A percentile compares a stretch with the other conserved stretches of the same genome.
phyloP scores from a whole-genome alignment of 345 rosid species.

The Alliaria petiolata region DNA sequence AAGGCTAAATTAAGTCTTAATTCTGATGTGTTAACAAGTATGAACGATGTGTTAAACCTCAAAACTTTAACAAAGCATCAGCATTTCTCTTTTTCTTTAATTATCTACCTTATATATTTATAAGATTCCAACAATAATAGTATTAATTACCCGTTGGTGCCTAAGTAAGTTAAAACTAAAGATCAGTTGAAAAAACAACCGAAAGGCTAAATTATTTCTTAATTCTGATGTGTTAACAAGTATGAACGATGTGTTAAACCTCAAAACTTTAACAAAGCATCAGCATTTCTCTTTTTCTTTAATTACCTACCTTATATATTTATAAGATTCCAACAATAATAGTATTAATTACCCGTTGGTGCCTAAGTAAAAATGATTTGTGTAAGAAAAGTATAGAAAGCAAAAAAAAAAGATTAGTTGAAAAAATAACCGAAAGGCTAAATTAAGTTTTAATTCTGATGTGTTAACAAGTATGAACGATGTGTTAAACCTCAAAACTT shows the following conservation, averaged over 20 bases:
- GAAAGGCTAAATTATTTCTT: too few species aligned
- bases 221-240: conserved; percentile 1
- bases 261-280: neutral
- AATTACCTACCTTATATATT: neutral
- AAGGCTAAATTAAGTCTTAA: too few species aligned
- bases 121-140: conserved; percentile 14
- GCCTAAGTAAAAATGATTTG: too few species aligned
- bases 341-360: too few species aligned
- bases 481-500: neutral
- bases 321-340: conserved; percentile 15
- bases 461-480: conserved; percentile 2
- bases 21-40: conserved; percentile 6
- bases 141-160: too few species aligned
- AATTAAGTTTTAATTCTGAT: neutral
- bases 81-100: conserved; percentile 7
- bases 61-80: neutral
- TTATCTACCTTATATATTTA: neutral
- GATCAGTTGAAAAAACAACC: too few species aligned
- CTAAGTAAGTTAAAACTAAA: too few species aligned
- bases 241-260: neutral
- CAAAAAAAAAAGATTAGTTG: too few species aligned
- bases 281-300: conserved; percentile 5
- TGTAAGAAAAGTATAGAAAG: too few species aligned
- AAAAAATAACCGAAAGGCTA: too few species aligned
- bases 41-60: neutral